phyloP scores from a whole-genome alignment of 139 green algal genomes.

The Volvox africanus region DNA sequence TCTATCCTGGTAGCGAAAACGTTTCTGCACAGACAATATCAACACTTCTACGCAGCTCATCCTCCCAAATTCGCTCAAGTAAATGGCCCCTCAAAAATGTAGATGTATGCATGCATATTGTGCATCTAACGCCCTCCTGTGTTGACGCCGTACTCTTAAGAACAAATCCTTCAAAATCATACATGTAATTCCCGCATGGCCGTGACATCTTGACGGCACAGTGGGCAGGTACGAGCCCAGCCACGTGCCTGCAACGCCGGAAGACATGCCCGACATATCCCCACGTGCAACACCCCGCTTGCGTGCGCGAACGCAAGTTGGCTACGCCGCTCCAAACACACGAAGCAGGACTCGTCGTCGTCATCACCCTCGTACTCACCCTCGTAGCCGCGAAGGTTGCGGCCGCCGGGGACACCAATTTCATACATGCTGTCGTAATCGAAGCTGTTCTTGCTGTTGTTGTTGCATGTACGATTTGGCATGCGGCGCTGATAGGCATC shows the following conservation, averaged over 20 bases:
- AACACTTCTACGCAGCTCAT: too few relatives aligned
- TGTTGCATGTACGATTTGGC: not conserved
- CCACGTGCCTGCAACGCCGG: not conserved
- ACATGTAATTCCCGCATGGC: not conserved
- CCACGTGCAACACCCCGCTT: not conserved
- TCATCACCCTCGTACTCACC: not conserved
- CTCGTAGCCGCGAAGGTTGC: not conserved
- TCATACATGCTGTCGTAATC: not conserved
- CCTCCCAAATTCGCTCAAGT: too few relatives aligned
- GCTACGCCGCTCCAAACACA: constrained; percentile 1
- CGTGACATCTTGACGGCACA: not conserved
- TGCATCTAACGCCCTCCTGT: too few relatives aligned
- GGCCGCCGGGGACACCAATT: not conserved
- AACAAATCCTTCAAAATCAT: too few relatives aligned
- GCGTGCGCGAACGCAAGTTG: not conserved
- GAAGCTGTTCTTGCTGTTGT: not conserved
- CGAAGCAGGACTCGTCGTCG: not conserved
- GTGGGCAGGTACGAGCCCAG: not conserved
- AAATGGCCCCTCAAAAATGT: too few relatives aligned
- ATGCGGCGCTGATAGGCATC: too few relatives aligned
- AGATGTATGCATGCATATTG: too few relatives aligned
- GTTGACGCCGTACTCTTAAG: too few relatives aligned
- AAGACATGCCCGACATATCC: not conserved
- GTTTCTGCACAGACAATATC: too few relatives aligned
- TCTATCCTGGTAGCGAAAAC: too few relatives aligned